Base-by-base conservation (phyloP, 331 rosid genomes). In the Arachis monticola region DNA sequence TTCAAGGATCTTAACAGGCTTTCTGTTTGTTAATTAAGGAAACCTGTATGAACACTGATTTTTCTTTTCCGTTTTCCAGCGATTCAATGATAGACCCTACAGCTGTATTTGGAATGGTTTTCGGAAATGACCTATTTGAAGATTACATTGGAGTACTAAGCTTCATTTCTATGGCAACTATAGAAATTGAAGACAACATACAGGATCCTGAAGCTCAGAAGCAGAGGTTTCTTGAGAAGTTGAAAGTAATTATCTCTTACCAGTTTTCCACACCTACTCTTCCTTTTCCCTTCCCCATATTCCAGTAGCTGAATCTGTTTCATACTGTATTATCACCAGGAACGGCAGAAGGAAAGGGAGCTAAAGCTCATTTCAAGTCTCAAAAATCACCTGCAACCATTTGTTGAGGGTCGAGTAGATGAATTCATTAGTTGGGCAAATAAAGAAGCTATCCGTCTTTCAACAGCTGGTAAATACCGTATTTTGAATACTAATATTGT, bases 41-140 rank as follows among this genome's bases (percentile, higher is more conserved):
- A 79, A 67, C 56, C 13, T 12, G 60, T 71, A 8, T 52, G 60
- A 56, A 38, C 45, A 47, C 13, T 83, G 56, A 63, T 27, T n/a
- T 12, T 35, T 35, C 40, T 35, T 55, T 73, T 72, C 56, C 40
- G 42, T 55, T 3, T 72, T 64, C 35, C 76, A 94, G 99, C 81
- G 97, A 94, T 7, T 71, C 85, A 80, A 88, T 94, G 97, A 72
- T 94, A 67, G 99, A 94, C 59, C 99, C 99, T 59, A 35, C 95
- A 67, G 67, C 92, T 64, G 99, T 94, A 69, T 94, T 94, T 68
- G 99, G 99, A 58, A 94, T 94, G 99, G 86, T 94, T 82, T 94
- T 94, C 67, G 99, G 99, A 76, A 94, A 96, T 62, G 99, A 94
- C 7, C 64, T 6, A 42, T 94, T 94, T 85, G 99, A 92, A 59